Percentiles rank a stretch among this genome's conserved stretches.
phyloP scores from a whole-genome alignment of 2,329 filamentous ascomycete species.

The Drechslerella dactyloides region DNA sequence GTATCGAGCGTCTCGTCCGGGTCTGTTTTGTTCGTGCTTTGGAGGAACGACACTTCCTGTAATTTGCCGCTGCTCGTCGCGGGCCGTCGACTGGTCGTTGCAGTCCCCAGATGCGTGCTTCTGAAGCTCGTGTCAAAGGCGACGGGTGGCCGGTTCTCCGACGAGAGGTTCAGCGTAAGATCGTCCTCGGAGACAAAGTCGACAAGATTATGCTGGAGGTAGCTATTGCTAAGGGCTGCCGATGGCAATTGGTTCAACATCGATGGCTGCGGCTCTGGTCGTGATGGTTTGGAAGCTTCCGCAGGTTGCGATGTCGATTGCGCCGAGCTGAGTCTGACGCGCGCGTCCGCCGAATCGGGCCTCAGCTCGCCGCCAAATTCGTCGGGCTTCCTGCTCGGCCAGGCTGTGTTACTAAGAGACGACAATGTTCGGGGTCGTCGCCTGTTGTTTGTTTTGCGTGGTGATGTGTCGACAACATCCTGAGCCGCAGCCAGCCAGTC shows the following conservation, averaged over 20 bases:
- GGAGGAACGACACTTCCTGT: slow-evolving; percentile 32
- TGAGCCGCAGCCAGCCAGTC: slow-evolving; percentile 44
- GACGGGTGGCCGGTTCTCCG: slow-evolving; percentile 3
- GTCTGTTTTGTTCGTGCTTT: slow-evolving; percentile 29
- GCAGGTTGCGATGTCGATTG: background rate
- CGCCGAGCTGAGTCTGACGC: no score
- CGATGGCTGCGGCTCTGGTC: slow-evolving; percentile 14
- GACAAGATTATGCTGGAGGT: slow-evolving; percentile 34
- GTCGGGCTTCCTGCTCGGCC: slow-evolving; percentile 4
- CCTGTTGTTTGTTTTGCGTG: slow-evolving; percentile 4
- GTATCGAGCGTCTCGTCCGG: slow-evolving; percentile 46
- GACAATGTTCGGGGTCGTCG: slow-evolving; percentile 21
- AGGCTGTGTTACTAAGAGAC: slow-evolving; percentile 12
- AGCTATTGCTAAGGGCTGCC: slow-evolving; percentile 27
- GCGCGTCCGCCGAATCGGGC: slow-evolving; percentile 7
- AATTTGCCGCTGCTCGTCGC: slow-evolving; percentile 14
- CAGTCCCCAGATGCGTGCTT: background rate
- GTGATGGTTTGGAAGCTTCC: background rate
- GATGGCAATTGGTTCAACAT: slow-evolving; percentile 3
- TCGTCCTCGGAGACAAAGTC: slow-evolving; percentile 48
- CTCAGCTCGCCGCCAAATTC: slow-evolving; percentile 40
- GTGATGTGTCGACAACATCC: slow-evolving; percentile 5
- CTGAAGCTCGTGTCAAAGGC: slow-evolving; percentile 1
- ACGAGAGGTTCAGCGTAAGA: slow-evolving; percentile 29
- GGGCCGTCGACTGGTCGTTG: slow-evolving; percentile 10